A percentile compares a stretch with the other conserved stretches of the same genome.
Evolutionary conservation across 2,329 filamentous ascomycete species (phyloP).

Genomic region (Xylaria multiplex): DNA sequence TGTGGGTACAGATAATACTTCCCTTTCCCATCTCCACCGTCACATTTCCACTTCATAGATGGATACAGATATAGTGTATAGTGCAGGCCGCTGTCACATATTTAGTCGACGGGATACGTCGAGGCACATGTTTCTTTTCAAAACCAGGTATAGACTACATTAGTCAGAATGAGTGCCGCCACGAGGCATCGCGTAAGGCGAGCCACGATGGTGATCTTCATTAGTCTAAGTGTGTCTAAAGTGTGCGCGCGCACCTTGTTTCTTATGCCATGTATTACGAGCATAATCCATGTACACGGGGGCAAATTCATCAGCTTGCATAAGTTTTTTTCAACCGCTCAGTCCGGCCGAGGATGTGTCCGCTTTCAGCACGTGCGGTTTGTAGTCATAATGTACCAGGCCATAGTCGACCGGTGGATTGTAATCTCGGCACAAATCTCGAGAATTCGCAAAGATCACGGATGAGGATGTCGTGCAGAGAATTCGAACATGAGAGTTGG

Average conservation of each 20-base stretch:
- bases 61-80: neutral
- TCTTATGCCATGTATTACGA: neutral
- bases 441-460: neutral
- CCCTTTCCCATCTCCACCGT: neutral
- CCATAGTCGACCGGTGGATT: neutral
- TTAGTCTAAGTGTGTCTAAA: neutral
- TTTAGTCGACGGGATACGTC: neutral
- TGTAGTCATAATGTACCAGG: neutral
- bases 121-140: neutral
- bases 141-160: neutral
- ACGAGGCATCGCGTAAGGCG: neutral
- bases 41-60: neutral
- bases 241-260: neutral
- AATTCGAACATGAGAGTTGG: too few species aligned
- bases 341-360: neutral
- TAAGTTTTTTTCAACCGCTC: neutral
- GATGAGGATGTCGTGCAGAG: too few species aligned
- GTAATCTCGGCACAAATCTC: neutral
- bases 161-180: neutral
- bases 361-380: neutral
- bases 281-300: neutral
- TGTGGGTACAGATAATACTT: constrained; percentile 1
- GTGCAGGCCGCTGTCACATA: neutral
- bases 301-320: constrained; percentile 1
- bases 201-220: constrained; percentile 3